These are phyloP conservation scores for Rhizoctonia solani DNA, from an alignment of 1,284 basidiomycete genomes.

Conservation along the genomic window DNA sequence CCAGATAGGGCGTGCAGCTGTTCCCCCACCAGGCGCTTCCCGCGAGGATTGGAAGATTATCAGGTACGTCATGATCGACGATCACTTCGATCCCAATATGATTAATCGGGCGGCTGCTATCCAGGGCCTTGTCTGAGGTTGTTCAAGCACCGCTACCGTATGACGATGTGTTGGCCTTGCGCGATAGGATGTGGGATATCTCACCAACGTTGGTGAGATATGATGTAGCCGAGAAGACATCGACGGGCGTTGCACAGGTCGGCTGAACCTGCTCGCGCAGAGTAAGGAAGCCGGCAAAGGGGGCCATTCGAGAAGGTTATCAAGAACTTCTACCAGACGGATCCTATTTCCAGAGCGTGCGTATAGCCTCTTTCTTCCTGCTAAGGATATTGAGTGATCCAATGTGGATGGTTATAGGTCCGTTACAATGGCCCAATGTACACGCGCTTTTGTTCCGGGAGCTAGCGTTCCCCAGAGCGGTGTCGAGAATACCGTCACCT, in stretches of 20 bases:
- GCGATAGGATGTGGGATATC: slow-evolving; percentile 97
- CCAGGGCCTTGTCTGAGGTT: slow-evolving; percentile 88
- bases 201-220: slow-evolving; percentile 90
- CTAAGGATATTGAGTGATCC: not conserved
- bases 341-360: slow-evolving; percentile 82
- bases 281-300: slow-evolving; percentile 60
- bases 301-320: slow-evolving; percentile 80
- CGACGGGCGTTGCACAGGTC: slow-evolving; percentile 66
- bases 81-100: not conserved
- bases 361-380: slow-evolving; percentile 45
- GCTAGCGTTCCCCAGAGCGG: slow-evolving; percentile 49
- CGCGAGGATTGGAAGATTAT: slow-evolving; percentile 99
- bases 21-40: slow-evolving; percentile 92
- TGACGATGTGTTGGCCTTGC: slow-evolving; percentile 83
- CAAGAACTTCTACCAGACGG: slow-evolving; percentile 95
- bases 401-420: slow-evolving; percentile 54
- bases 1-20: slow-evolving; percentile 90
- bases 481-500: slow-evolving; percentile 3
- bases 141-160: slow-evolving; percentile 83
- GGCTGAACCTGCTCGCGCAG: slow-evolving; percentile 68
- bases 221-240: slow-evolving; percentile 81
- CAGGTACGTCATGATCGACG: slow-evolving; percentile 58
- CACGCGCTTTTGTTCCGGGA: slow-evolving; percentile 71
- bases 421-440: slow-evolving; percentile 86
- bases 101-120: slow-evolving; percentile 1